Evolutionary conservation across 2,329 filamentous ascomycete species (phyloP).

Genomic region (Emmonsiellopsis sp.): DNA sequence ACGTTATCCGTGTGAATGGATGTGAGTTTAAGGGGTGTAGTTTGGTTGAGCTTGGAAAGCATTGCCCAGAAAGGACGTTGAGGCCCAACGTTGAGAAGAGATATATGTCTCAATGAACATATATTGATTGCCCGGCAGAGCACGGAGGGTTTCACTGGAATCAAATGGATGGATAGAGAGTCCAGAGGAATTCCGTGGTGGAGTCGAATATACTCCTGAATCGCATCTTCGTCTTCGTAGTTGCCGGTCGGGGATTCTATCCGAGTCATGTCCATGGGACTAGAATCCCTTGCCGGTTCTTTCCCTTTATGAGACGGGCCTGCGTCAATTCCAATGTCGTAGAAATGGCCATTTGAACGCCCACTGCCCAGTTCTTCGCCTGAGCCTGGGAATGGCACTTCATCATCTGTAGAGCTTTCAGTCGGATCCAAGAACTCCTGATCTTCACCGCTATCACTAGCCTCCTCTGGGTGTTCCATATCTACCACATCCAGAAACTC

Average conservation of each 20-base stretch:
- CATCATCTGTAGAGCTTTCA: neutral
- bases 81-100: conserved; percentile 54
- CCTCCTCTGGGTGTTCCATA: conserved; percentile 25
- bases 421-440: conserved; percentile 17
- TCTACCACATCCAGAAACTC: conserved; percentile 16
- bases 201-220: conserved; percentile 45
- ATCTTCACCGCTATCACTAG: conserved; percentile 18
- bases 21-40: conserved; percentile 43
- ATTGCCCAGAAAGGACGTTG: conserved; percentile 53
- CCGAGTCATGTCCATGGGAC: neutral
- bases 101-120: conserved; percentile 47
- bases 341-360: neutral
- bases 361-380: no score
- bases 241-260: neutral
- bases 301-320: conserved; percentile 7
- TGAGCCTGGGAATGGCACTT: neutral
- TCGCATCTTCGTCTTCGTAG: conserved; percentile 4
- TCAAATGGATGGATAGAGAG: conserved; percentile 47
- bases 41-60: conserved; percentile 47
- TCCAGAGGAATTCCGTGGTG: conserved; percentile 52
- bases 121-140: conserved; percentile 50
- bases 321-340: neutral
- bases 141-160: conserved; percentile 52
- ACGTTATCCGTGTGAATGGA: conserved; percentile 59
- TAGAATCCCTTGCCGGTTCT: neutral